These are phyloP conservation scores for Hapsidospora chrysogenum DNA, from an alignment of 495 filamentous ascomycete genomes.

Conservation along the genomic window DNA sequence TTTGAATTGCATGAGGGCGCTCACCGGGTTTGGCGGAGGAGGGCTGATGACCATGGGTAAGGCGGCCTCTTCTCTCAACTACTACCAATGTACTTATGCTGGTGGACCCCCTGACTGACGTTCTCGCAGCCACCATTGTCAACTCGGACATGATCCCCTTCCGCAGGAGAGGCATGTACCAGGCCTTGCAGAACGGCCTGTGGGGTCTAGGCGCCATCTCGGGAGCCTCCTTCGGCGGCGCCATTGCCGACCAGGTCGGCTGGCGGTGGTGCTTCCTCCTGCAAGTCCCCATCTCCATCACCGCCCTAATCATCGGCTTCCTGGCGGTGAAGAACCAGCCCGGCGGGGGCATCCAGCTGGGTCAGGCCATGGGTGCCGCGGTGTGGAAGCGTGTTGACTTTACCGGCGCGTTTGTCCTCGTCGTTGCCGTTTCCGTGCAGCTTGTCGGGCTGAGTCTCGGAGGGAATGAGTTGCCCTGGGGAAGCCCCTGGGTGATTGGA, in stretches of 20 bases:
- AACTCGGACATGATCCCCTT: conserved; percentile 45
- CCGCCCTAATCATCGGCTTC: conserved; percentile 31
- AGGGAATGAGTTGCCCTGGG: conserved; percentile 40
- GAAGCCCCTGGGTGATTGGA: conserved; percentile 27
- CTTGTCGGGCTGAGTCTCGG: conserved; percentile 37
- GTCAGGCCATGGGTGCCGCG: no score
- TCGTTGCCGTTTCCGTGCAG: conserved; percentile 33
- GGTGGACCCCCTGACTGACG: conserved; percentile 28
- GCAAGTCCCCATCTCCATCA: conserved; percentile 30
- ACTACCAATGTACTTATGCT: not conserved
- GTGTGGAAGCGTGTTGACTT: conserved; percentile 38
- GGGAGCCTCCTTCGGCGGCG: conserved; percentile 22
- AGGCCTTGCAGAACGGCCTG: conserved; percentile 37
- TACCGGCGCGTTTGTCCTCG: conserved; percentile 28
- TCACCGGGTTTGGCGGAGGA: conserved; percentile 20
- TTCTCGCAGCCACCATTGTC: conserved; percentile 32
- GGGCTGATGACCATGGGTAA: conserved; percentile 21
- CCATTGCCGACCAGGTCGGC: conserved; percentile 21
- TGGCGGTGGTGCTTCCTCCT: conserved; percentile 25
- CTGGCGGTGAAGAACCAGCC: conserved; percentile 25
- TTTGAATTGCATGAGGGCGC: conserved; percentile 22
- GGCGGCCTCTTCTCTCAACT: not conserved
- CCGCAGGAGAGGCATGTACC: conserved; percentile 39
- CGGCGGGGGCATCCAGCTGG: conserved; percentile 15
- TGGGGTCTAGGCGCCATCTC: conserved; percentile 31